Base-by-base conservation (phyloP, 768 basidiomycete genomes). In the Amanita muscaria region DNA sequence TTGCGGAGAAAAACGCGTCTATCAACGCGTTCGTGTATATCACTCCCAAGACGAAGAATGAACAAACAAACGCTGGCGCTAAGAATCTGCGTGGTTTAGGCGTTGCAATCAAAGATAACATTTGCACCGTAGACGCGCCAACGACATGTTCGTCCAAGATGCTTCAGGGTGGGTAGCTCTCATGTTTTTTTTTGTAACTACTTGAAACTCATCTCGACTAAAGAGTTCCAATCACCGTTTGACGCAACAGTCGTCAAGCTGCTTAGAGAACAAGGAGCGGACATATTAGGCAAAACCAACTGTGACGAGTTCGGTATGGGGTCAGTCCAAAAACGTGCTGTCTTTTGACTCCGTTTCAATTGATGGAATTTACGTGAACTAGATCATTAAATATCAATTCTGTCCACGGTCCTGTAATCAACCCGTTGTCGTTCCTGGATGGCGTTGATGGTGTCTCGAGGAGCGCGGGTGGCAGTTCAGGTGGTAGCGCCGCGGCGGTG, bases 221-320 rank as follows among this genome's bases (percentile, higher is more conserved):
- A 29, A 90, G 87, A 74, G 30, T 96, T 87, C 56, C 60, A 53
- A 0, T 79, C 93, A 0, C 88, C 89, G 0, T 90, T 85, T 56
- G 85, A 90, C 58, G 88, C 94, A 39, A 94, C 90, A 1, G 86
- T 85, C 5, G 87, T 96, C 0, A 48, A 63, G 3, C 63, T 80
- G 8, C 62, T 98, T 2, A 67, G 70, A 1, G 49, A 66, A 1
- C 64, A 69, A 0, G 91, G 90, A 0, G 90, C 83, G 0, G 62
- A 76, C 14, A 72, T 97, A 9, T 56, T 85, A 2, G 94, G 91
- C 1, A 96, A 96, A 64, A 83, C 92, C 1, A 93, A 94, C 57
- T 89, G 90, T 60, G 94, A 99, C 58, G 93, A 98, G 63, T 98
- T 98, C 62, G 94, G 94, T 1, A 98, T 98, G 94, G 94, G 94